Evolutionary conservation across 805 yeast genomes (phyloP).

Genomic region (Ascoidea tarda): DNA sequence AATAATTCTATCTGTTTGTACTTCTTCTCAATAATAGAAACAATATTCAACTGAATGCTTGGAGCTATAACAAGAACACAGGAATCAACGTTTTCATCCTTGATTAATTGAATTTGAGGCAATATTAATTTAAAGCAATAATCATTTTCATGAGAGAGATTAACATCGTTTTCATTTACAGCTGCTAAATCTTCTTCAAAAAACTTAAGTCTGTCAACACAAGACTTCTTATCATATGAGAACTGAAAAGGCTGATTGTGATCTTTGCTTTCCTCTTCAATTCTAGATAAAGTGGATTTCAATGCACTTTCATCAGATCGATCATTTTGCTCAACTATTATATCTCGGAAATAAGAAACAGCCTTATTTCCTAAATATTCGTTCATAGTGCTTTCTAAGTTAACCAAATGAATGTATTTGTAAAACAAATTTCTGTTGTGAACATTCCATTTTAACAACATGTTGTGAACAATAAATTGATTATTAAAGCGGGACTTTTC

Average conservation of each 20-base stretch:
- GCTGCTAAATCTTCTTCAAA: conserved; percentile 40
- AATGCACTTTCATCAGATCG: conserved; percentile 13
- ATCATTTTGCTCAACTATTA: conserved; percentile 23
- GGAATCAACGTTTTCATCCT: conserved; percentile 35
- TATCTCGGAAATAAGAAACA: conserved; percentile 33
- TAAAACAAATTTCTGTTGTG: conserved; percentile 46
- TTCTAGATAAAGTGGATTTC: not conserved
- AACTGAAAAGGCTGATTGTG: not conserved
- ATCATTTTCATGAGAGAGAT: conserved; percentile 31
- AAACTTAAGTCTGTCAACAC: conserved; percentile 21
- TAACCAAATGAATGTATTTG: conserved; percentile 39
- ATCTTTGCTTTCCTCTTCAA: not conserved
- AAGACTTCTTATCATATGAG: conserved; percentile 6
- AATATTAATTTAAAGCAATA: conserved; percentile 55
- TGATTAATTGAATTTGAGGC: conserved; percentile 70
- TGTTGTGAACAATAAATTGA: conserved; percentile 56
- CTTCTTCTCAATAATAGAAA: conserved; percentile 41
- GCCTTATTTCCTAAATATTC: conserved; percentile 34
- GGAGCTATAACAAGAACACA: conserved; percentile 66
- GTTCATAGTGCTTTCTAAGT: conserved; percentile 26
- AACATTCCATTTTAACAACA: conserved; percentile 72
- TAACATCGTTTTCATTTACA: conserved; percentile 18
- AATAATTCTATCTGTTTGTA: conserved; percentile 10
- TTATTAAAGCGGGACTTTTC: conserved; percentile 33
- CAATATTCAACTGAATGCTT: conserved; percentile 47